phyloP scores from a whole-genome alignment of 495 filamentous ascomycete genomes.

The Cairneyella variabilis region DNA sequence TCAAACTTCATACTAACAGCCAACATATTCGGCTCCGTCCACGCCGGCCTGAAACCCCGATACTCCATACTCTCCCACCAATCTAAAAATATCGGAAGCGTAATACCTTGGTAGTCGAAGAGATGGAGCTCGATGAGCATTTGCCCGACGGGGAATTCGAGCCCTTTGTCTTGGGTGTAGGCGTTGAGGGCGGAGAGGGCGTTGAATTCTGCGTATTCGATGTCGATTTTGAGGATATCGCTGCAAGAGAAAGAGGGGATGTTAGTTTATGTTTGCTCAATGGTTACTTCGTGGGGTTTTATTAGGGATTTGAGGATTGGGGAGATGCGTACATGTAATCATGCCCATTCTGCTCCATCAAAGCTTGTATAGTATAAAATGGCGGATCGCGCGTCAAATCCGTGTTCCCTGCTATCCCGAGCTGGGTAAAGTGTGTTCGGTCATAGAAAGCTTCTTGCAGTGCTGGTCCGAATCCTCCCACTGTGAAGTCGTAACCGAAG shows the following conservation, averaged over 20 bases:
- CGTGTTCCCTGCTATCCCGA: slow-evolving; percentile 20
- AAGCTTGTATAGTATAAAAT: slow-evolving; percentile 24
- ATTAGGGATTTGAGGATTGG: too few species aligned
- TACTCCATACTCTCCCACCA: slow-evolving; percentile 27
- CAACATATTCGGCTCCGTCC: slow-evolving; percentile 27
- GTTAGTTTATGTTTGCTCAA: too few species aligned
- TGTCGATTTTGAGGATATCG: slow-evolving; percentile 32
- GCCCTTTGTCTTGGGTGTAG: slow-evolving; percentile 7
- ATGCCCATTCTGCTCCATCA: slow-evolving; percentile 31
- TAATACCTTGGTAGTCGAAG: slow-evolving; percentile 6
- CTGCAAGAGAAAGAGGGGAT: background rate
- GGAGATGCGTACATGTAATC: slow-evolving; percentile 29
- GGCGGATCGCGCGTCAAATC: slow-evolving; percentile 18
- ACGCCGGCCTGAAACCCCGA: slow-evolving; percentile 23
- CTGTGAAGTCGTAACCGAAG: slow-evolving; percentile 31
- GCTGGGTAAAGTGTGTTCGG: slow-evolving; percentile 23
- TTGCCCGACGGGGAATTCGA: slow-evolving; percentile 28
- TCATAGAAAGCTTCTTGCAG: slow-evolving; percentile 4
- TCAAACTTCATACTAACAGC: slow-evolving; percentile 17
- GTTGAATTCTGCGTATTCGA: slow-evolving; percentile 31
- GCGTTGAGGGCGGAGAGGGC: slow-evolving; percentile 22
- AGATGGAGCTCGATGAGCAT: slow-evolving; percentile 31
- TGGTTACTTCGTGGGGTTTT: background rate
- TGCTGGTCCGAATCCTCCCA: slow-evolving; percentile 20
- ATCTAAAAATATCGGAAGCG: slow-evolving; percentile 16